These are phyloP conservation scores for Boletellus ananiceps DNA, from an alignment of 768 basidiomycete species.

Conservation along the genomic window DNA sequence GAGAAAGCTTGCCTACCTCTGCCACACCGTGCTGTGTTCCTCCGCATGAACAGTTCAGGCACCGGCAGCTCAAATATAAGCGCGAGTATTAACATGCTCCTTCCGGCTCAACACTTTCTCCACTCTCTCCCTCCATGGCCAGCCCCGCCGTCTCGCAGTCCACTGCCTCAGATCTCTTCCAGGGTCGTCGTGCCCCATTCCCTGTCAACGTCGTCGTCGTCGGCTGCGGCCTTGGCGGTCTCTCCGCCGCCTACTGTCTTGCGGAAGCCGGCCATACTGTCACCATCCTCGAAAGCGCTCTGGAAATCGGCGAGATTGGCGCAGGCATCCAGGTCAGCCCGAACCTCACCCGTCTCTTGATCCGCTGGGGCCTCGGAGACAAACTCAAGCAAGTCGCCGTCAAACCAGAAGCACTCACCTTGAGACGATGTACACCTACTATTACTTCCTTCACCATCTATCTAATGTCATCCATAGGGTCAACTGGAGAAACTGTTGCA, in stretches of 20 bases:
- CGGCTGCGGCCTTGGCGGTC: conserved; percentile 49
- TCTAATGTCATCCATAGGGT: conserved; percentile 17
- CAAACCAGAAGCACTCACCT: conserved; percentile 35
- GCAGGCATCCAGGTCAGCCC: conserved; percentile 48
- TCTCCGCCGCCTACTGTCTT: conserved; percentile 42
- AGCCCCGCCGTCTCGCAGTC: not conserved
- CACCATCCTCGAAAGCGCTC: conserved; percentile 43
- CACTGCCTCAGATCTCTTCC: conserved; percentile 11
- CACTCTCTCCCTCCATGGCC: not conserved
- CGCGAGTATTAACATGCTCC: too few species aligned
- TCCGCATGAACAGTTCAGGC: not conserved
- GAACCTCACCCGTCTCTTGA: conserved; percentile 43
- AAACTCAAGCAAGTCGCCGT: conserved; percentile 37
- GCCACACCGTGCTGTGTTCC: too few species aligned
- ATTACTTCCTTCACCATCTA: not conserved
- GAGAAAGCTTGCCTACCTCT: not conserved
- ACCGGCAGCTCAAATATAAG: too few species aligned
- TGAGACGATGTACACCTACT: conserved; percentile 39
- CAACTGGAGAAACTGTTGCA: conserved; percentile 33
- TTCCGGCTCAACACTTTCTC: not conserved
- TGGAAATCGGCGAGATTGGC: conserved; percentile 40
- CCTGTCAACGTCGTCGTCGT: conserved; percentile 40
- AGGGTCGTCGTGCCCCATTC: conserved; percentile 21
- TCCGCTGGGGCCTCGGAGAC: conserved; percentile 47
- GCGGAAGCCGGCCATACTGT: conserved; percentile 46